Conservation (phyloP, 805 yeast species). For the Sugiyamaella chiloensis region DNA sequence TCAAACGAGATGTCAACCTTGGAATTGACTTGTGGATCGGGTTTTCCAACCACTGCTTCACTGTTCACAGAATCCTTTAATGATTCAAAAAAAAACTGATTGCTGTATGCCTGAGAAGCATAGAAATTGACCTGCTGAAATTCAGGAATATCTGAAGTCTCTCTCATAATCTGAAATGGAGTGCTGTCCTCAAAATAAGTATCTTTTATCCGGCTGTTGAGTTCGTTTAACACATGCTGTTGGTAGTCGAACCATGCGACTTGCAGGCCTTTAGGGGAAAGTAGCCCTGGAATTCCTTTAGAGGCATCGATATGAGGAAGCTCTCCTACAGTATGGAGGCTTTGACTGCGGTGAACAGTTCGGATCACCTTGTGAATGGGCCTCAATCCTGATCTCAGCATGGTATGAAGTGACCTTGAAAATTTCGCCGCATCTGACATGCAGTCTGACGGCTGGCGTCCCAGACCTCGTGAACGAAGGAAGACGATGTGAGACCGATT, state of each 20-base stretch:
- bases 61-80: conserved; percentile 27
- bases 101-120: conserved; percentile 89
- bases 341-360: conserved; percentile 1
- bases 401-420: too few relatives aligned
- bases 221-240: conserved; percentile 38
- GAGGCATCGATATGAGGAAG: conserved; percentile 17
- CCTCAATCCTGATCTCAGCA: too few relatives aligned
- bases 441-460: too few relatives aligned
- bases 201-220: conserved; percentile 26
- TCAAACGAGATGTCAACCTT: conserved; percentile 26
- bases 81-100: conserved; percentile 68
- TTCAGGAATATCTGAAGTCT: conserved; percentile 18
- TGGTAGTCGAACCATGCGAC: conserved; percentile 84
- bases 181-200: conserved; percentile 19
- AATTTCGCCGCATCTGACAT: too few relatives aligned
- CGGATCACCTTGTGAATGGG: too few relatives aligned
- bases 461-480: too few relatives aligned
- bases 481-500: too few relatives aligned
- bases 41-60: conserved; percentile 24
- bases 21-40: conserved; percentile 22
- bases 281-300: conserved; percentile 51
- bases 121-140: conserved; percentile 30
- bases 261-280: conserved; percentile 62
- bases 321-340: conserved; percentile 21
- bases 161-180: conserved; percentile 20